Evolutionary conservation across 1,139 yeast genomes (phyloP).

Genomic region (Suhomyces wounanorum): DNA sequence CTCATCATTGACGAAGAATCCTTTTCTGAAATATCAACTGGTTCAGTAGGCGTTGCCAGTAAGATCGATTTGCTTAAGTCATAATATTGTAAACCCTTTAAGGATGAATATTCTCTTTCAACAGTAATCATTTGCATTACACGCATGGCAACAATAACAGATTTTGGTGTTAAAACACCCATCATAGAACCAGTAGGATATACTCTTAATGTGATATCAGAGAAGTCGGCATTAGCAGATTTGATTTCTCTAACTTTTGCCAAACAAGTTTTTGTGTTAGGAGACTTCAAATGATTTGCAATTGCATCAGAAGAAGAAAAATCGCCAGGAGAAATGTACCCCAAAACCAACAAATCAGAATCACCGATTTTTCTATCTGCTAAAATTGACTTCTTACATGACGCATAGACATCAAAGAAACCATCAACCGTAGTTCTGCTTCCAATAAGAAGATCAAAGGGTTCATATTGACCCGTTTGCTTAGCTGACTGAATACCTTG

Average conservation of each 20-base stretch:
- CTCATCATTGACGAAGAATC: slow-evolving; percentile 43
- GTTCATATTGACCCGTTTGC: slow-evolving; percentile 59
- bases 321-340: slow-evolving; percentile 39
- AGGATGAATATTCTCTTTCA: slow-evolving; percentile 88
- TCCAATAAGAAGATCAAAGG: slow-evolving; percentile 72
- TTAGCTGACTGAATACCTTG: slow-evolving; percentile 80
- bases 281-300: slow-evolving; percentile 29
- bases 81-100: slow-evolving; percentile 79
- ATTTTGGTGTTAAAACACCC: slow-evolving; percentile 61
- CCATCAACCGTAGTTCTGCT: slow-evolving; percentile 82
- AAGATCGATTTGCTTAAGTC: slow-evolving; percentile 68
- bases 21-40: slow-evolving; percentile 33
- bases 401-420: slow-evolving; percentile 86
- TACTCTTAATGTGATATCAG: slow-evolving; percentile 76
- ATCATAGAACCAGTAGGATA: slow-evolving; percentile 51
- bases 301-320: slow-evolving; percentile 20
- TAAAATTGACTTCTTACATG: slow-evolving; percentile 56
- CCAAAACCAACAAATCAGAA: slow-evolving; percentile 73
- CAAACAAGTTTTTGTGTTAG: slow-evolving; percentile 53
- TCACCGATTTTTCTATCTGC: slow-evolving; percentile 64
- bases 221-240: slow-evolving; percentile 59
- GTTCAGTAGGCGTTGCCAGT: slow-evolving; percentile 59
- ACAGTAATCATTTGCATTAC: slow-evolving; percentile 87
- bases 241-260: slow-evolving; percentile 80
- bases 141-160: slow-evolving; percentile 64